Conservation (phyloP, 352 stramenopile species). For the Phytopythium delawarense region DNA sequence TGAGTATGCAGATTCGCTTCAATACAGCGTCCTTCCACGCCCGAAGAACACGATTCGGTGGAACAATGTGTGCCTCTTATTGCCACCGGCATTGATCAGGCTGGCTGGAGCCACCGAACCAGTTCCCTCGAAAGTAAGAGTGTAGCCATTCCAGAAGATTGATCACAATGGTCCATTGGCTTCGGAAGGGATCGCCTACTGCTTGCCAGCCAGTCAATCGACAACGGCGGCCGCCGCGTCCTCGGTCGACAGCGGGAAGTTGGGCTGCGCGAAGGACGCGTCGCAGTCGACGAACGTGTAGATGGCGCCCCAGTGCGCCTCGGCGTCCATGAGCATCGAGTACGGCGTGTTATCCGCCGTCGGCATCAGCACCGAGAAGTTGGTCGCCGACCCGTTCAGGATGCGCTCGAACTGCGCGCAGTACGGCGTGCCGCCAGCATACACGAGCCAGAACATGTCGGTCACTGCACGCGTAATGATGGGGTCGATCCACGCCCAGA, state of each 20-base stretch:
- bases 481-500: slow-evolving; percentile 25
- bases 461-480: slow-evolving; percentile 3
- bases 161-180: too few relatives aligned
- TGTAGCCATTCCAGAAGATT: background rate
- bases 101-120: too few relatives aligned
- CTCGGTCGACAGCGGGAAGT: slow-evolving; percentile 5
- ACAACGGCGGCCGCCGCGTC: background rate
- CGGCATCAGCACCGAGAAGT: background rate
- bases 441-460: slow-evolving; percentile 4
- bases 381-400: slow-evolving; percentile 5
- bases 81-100: too few relatives aligned
- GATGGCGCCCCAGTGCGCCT: slow-evolving; percentile 1
- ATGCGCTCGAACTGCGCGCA: slow-evolving; percentile 1
- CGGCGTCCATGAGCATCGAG: slow-evolving; percentile 7
- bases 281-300: slow-evolving; percentile 5
- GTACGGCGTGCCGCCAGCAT: slow-evolving; percentile 2
- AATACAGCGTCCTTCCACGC: too few relatives aligned
- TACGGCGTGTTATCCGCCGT: background rate
- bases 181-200: too few relatives aligned
- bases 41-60: too few relatives aligned
- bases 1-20: too few relatives aligned
- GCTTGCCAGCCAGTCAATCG: background rate
- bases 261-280: slow-evolving; percentile 6
- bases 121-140: too few relatives aligned
- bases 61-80: too few relatives aligned